Percentiles rank a stretch among this genome's conserved stretches.
phyloP scores from a whole-genome alignment of 179 eudicot genomes.

The Pouteria campechiana region DNA sequence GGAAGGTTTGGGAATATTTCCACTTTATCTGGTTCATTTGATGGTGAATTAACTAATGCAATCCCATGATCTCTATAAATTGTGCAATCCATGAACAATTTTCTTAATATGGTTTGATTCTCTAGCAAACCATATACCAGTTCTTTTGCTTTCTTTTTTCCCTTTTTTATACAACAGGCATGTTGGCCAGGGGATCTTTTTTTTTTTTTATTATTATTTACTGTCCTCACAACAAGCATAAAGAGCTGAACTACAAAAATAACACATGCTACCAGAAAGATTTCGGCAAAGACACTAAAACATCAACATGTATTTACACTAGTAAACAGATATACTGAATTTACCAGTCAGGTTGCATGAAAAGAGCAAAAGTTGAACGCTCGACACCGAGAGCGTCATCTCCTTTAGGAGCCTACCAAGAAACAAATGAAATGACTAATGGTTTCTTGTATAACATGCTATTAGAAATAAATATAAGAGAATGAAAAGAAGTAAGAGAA shows the following conservation, averaged over 20 bases:
- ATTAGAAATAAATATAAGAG: background rate
- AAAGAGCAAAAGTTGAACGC: constrained; percentile 88
- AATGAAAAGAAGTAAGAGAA: background rate
- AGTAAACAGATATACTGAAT: constrained; percentile 2
- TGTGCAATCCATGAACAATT: too few species aligned
- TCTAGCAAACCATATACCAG: too few species aligned
- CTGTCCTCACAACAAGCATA: too few species aligned
- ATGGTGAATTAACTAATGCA: too few species aligned
- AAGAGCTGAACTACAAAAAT: background rate
- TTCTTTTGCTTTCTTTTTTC: too few species aligned
- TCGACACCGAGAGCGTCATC: constrained; percentile 60
- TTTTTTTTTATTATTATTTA: too few species aligned
- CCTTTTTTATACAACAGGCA: too few species aligned
- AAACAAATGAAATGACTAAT: background rate
- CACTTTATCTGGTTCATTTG: too few species aligned
- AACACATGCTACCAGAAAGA: background rate
- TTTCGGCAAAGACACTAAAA: background rate
- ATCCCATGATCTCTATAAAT: too few species aligned
- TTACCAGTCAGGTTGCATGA: constrained; percentile 99
- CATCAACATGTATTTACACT: background rate
- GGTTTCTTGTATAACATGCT: background rate
- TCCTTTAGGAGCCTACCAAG: constrained; percentile 65
- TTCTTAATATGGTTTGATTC: too few species aligned
- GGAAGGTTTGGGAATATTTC: too few species aligned
- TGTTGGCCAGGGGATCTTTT: background rate